Evolutionary conservation across 2,329 filamentous ascomycete species (phyloP).

Genomic region (Colletotrichum limetticola): DNA sequence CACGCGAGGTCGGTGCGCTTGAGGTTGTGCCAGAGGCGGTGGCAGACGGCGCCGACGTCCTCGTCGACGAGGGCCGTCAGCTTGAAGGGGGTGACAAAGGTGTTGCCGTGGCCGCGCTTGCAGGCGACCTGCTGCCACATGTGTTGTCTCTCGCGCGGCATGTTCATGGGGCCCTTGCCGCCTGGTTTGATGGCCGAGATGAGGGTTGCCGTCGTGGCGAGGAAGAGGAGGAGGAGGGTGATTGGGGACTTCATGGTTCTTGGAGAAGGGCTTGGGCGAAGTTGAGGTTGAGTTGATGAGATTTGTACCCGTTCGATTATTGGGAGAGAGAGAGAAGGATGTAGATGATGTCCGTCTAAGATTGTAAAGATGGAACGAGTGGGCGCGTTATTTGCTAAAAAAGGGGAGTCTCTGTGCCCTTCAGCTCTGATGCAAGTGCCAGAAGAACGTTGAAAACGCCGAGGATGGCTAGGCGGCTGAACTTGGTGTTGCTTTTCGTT

Average conservation of each 20-base stretch:
- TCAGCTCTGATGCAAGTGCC: not conserved
- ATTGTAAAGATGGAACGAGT: not conserved
- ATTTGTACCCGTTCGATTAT: not conserved
- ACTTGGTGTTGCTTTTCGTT: not conserved
- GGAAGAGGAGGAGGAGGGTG: not conserved
- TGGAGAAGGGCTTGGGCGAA: not conserved
- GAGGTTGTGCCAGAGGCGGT: not conserved
- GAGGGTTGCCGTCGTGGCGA: not conserved
- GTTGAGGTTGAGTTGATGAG: not conserved
- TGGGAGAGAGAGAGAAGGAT: not conserved
- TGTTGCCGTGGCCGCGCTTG: not conserved
- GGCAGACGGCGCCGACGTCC: not conserved
- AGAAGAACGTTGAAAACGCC: no score
- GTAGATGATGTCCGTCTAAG: not conserved
- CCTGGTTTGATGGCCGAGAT: not conserved
- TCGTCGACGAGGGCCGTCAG: not conserved
- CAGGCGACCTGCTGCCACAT: not conserved
- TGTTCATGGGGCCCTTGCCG: not conserved
- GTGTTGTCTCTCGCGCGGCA: not conserved
- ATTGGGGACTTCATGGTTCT: not conserved
- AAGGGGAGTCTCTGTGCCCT: not conserved
- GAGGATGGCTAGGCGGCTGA: not conserved
- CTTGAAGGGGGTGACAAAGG: not conserved
- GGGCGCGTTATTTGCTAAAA: not conserved
- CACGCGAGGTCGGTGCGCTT: not conserved